Conservation (phyloP, 2,329 filamentous ascomycete genomes). For the Fusarium praegraminearum region DNA sequence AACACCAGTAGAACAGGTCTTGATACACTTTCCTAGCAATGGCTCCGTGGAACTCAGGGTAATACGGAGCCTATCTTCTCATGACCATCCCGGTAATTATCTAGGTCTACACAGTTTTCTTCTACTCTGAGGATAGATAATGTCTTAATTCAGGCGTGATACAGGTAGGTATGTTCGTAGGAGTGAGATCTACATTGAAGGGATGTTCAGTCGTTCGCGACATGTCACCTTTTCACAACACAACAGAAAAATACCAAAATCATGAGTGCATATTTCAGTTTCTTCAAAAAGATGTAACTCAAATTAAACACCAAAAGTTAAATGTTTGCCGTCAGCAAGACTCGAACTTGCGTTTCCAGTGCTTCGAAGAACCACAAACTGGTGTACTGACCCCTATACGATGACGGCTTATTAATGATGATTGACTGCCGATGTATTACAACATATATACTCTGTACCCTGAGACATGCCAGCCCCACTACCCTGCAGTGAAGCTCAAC, state of each 20-base stretch:
- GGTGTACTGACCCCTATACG: constrained; percentile 46
- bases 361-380: constrained; percentile 40
- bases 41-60: constrained; percentile 69
- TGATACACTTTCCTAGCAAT: constrained; percentile 88
- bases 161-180: too few relatives aligned
- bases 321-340: constrained; percentile 37
- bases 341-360: constrained; percentile 45
- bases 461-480: fast-evolving
- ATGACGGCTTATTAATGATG: constrained; percentile 39
- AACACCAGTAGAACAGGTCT: constrained; percentile 65
- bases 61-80: constrained; percentile 87
- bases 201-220: not conserved
- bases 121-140: constrained; percentile 88
- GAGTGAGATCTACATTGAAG: too few relatives aligned
- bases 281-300: not conserved
- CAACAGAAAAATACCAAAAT: not conserved
- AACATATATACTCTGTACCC: not conserved
- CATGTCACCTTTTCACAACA: not conserved
- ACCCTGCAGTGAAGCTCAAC: not conserved
- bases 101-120: constrained; percentile 90
- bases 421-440: not conserved
- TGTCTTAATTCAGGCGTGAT: too few relatives aligned
- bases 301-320: constrained; percentile 6
- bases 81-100: constrained; percentile 81
- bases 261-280: not conserved